Evolutionary conservation across 2,329 filamentous ascomycete species (phyloP).

Genomic region (Cladophialophora bantiana): DNA sequence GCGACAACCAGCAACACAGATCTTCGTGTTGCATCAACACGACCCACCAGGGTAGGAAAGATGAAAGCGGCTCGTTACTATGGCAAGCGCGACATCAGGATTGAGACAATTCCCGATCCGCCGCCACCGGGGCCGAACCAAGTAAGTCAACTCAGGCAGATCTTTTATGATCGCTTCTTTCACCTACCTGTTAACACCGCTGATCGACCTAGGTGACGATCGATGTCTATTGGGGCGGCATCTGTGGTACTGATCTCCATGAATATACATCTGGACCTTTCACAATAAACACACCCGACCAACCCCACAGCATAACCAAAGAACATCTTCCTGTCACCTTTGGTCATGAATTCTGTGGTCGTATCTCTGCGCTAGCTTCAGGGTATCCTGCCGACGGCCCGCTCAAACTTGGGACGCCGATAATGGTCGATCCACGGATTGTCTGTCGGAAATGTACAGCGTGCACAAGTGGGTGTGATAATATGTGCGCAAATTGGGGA

Average conservation of each 20-base stretch:
- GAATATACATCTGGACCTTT: conserved; percentile 56
- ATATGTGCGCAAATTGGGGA: conserved; percentile 59
- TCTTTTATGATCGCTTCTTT: background rate
- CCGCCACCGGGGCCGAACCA: background rate
- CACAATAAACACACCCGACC: conserved; percentile 44
- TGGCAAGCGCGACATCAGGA: conserved; percentile 11
- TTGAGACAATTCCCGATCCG: conserved; percentile 11
- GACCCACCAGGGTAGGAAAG: background rate
- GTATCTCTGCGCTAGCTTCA: conserved; percentile 46
- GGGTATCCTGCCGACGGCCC: conserved; percentile 15
- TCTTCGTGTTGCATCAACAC: background rate
- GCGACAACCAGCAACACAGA: background rate
- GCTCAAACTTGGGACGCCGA: conserved; percentile 55
- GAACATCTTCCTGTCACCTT: conserved; percentile 59
- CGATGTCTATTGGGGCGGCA: conserved; percentile 40
- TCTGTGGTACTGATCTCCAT: conserved; percentile 48
- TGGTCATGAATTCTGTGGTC: conserved; percentile 61
- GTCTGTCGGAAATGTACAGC: conserved; percentile 59
- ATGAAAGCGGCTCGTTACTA: conserved; percentile 15
- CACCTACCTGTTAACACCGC: background rate
- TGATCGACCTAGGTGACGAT: conserved; percentile 19
- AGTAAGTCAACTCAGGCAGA: background rate
- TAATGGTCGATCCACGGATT: conserved; percentile 60
- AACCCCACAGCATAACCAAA: conserved; percentile 60
- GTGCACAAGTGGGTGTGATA: conserved; percentile 57